Base-by-base conservation (phyloP, 495 filamentous ascomycete species). In the Hypoxylon lenormandii region DNA sequence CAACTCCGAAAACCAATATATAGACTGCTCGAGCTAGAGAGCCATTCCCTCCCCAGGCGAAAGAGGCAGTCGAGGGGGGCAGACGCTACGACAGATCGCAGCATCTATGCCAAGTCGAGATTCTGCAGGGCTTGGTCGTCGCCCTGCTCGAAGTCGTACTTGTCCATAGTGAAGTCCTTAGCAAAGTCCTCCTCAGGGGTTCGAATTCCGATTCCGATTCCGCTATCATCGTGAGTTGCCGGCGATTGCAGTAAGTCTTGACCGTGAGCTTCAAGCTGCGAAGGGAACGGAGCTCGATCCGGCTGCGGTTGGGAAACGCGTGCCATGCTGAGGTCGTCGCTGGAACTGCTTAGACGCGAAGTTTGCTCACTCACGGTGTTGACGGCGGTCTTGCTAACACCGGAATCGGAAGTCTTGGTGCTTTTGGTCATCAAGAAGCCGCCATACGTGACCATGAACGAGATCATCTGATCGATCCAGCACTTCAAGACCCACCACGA, bases 401-500 rank as follows among this genome's bases (percentile, higher is more conserved):
- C 5, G 72, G 63, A n/a, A 47, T 40, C 43, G 42, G 70, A 18
- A 15, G 47, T 37, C 0, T 22, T 47, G 4, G 53, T 64, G 43
- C 22, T 63, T 43, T 74, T 79, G 66, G 88, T 85, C 47, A 87
- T 86, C 83, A 97, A 87, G 75, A 97, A 97, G 0, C 95, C 95
- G 16, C 95, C 95, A 58, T 93, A 90, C 72, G 97, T 93, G 0
- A 92, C 94, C 69, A 96, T 83, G 87, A 95, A 98, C 37, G 89
- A 80, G 71, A 93, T 87, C 93, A 96, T 96, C 79, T 97, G 95
- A 75, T 97, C 94, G 54, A 98, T 86, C 83, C 93, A 98, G 53
- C 94, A 92, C 75, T 97, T 97, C n/a, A 92, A 93, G 55, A 97
- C 90, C 93, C 95, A 97, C 95, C 95, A 98, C 1, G 91, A 89